Evolutionary conservation across 73 alveolate species (phyloP).

Genomic region (Paramecium sexaurelia): DNA sequence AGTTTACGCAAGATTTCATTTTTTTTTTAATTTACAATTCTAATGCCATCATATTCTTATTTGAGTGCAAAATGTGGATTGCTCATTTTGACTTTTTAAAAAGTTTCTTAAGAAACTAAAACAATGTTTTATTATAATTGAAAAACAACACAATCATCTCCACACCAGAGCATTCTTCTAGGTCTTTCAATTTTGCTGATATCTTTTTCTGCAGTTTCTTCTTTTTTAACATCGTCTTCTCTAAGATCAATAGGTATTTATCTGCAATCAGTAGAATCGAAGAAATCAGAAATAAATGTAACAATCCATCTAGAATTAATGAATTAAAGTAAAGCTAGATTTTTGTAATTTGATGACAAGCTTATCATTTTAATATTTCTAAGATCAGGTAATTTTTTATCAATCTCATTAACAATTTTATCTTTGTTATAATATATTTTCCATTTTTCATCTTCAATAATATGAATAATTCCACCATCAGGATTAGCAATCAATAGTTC

Average conservation of each 20-base stretch:
- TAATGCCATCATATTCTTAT: constrained; percentile 70
- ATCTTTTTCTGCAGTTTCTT: constrained; percentile 33
- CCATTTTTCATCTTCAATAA: constrained; percentile 47
- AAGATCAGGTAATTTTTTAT: constrained; percentile 41
- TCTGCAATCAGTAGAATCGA: constrained; percentile 39
- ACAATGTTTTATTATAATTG: constrained; percentile 39
- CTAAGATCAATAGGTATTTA: constrained; percentile 39
- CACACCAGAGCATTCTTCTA: constrained; percentile 71
- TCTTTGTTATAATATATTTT: constrained; percentile 46
- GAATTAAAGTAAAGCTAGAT: constrained; percentile 24
- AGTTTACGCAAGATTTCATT: constrained; percentile 60
- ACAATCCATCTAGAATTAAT: constrained; percentile 8
- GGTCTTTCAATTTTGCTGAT: constrained; percentile 36
- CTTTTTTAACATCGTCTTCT: constrained; percentile 26
- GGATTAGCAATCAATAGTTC: constrained; percentile 64
- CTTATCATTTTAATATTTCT: constrained; percentile 57
- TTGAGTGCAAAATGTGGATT: constrained; percentile 68
- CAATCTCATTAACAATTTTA: constrained; percentile 16
- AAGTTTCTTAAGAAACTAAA: constrained; percentile 62
- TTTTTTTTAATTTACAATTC: constrained; percentile 68
- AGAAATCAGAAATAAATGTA: constrained; percentile 39
- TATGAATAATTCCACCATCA: constrained; percentile 61
- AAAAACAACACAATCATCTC: constrained; percentile 71
- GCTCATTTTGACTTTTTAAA: neutral
- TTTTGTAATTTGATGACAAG: constrained; percentile 17